These are phyloP conservation scores for Singerocomus inundabilis DNA, from an alignment of 1,284 basidiomycete species.

Conservation along the genomic window DNA sequence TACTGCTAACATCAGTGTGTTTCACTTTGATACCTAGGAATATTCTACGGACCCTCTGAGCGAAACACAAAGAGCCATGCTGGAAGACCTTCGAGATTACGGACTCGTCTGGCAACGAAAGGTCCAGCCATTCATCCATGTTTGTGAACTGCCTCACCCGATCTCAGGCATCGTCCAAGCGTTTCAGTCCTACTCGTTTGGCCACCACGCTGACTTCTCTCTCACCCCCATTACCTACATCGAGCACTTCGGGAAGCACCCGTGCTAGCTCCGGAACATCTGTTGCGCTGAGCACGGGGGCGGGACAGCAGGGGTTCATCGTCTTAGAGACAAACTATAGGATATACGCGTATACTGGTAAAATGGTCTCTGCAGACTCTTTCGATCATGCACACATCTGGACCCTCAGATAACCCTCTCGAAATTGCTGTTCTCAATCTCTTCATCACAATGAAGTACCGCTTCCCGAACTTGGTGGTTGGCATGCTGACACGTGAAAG, in stretches of 20 bases:
- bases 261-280: conserved; percentile 17
- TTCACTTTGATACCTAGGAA: conserved; percentile 51
- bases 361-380: conserved; percentile 15
- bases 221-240: conserved; percentile 66
- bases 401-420: conserved; percentile 78
- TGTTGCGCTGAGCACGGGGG: conserved; percentile 41
- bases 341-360: conserved; percentile 96
- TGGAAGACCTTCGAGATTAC: conserved; percentile 92
- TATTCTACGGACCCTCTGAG: conserved; percentile 87
- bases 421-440: conserved; percentile 96
- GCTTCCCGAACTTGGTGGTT: conserved; percentile 95
- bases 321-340: conserved; percentile 99
- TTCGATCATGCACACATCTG: conserved; percentile 18
- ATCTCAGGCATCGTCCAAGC: conserved; percentile 60
- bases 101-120: conserved; percentile 87
- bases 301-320: conserved; percentile 81
- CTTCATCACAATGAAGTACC: conserved; percentile 89
- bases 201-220: conserved; percentile 91
- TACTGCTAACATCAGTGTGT: conserved; percentile 1
- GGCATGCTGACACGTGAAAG: conserved; percentile 94
- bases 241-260: conserved; percentile 46
- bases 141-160: conserved; percentile 7
- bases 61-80: conserved; percentile 80
- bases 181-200: conserved; percentile 94
- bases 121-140: conserved; percentile 37